Conservation (phyloP, 345 rosid genomes). For the Hibiscus trionum region DNA sequence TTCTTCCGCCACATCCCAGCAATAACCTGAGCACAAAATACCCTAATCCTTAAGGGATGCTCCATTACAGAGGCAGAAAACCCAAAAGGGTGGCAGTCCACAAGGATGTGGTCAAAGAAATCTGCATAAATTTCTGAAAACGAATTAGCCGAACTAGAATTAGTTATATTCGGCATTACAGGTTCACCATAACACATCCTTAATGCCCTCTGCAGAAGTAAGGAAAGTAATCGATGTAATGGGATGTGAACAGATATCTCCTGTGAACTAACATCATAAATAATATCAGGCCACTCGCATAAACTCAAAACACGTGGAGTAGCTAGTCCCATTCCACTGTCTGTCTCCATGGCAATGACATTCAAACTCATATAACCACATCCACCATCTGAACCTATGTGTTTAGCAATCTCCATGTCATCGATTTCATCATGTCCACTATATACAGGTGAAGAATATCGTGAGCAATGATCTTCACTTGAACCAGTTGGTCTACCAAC, state of each 20-base stretch:
- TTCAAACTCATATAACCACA: slow-evolving; percentile 25
- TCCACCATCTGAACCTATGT: slow-evolving; percentile 24
- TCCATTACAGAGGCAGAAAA: slow-evolving; percentile 87
- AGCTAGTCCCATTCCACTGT: slow-evolving; percentile 26
- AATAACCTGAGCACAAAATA: slow-evolving; percentile 78
- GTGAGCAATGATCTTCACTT: slow-evolving; percentile 34
- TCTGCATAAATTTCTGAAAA: slow-evolving; percentile 28
- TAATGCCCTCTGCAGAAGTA: slow-evolving; percentile 66
- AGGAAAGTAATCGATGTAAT: slow-evolving; percentile 68
- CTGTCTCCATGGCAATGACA: slow-evolving; percentile 33
- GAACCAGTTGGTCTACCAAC: slow-evolving; percentile 44
- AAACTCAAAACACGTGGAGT: slow-evolving; percentile 21
- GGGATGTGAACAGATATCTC: slow-evolving; percentile 83
- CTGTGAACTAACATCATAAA: slow-evolving; percentile 73
- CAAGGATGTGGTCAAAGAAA: slow-evolving; percentile 60
- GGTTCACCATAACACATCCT: slow-evolving; percentile 57
- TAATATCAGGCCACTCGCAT: slow-evolving; percentile 63
- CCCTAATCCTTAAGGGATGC: slow-evolving; percentile 84
- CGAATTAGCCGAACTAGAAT: slow-evolving; percentile 25
- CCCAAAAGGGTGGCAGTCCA: slow-evolving; percentile 63
- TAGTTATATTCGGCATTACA: slow-evolving; percentile 20
- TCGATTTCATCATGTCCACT: slow-evolving; percentile 26
- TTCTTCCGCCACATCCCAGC: slow-evolving; percentile 99
- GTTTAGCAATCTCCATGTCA: slow-evolving; percentile 31
- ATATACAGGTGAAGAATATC: slow-evolving; percentile 18